Conservation (phyloP, 306 rosid species). For the Psophocarpus tetragonolobus region DNA sequence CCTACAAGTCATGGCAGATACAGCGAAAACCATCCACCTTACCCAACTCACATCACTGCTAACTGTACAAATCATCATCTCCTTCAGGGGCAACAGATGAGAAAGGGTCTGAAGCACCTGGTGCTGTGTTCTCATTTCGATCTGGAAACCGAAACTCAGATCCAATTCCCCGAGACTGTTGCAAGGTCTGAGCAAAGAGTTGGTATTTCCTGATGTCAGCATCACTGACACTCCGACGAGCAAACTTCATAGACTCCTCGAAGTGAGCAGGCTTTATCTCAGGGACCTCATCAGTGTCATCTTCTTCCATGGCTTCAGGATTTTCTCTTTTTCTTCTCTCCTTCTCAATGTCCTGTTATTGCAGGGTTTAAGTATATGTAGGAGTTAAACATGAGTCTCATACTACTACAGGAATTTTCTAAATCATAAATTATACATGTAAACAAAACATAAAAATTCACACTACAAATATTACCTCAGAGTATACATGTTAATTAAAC, state of each 20-base stretch:
- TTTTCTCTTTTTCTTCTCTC: constrained; percentile 53
- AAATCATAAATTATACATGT: background rate
- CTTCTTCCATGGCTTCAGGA: constrained; percentile 74
- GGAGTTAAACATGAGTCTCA: constrained; percentile 1
- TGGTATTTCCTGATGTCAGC: constrained; percentile 72
- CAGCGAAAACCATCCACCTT: background rate
- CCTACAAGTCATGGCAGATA: background rate
- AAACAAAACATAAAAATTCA: background rate
- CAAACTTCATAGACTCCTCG: constrained; percentile 74
- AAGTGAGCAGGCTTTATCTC: constrained; percentile 68
- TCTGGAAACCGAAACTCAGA: constrained; percentile 58
- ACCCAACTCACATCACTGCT: background rate
- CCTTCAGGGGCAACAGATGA: constrained; percentile 52
- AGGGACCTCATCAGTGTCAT: constrained; percentile 42
- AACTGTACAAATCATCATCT: constrained; percentile 65
- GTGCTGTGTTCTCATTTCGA: constrained; percentile 28
- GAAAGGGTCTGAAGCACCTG: constrained; percentile 54
- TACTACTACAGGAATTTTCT: constrained; percentile 8
- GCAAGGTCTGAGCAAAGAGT: constrained; percentile 70
- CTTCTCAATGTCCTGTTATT: constrained; percentile 54
- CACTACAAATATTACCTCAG: background rate
- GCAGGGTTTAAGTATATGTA: background rate
- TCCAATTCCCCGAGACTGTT: constrained; percentile 70
- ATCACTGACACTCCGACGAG: constrained; percentile 72
- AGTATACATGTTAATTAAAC: background rate